Evolutionary conservation across 179 eudicot genomes (phyloP), one percentile per base, ranked within the genome.

Genomic region (Pouteria campechiana): DNA sequence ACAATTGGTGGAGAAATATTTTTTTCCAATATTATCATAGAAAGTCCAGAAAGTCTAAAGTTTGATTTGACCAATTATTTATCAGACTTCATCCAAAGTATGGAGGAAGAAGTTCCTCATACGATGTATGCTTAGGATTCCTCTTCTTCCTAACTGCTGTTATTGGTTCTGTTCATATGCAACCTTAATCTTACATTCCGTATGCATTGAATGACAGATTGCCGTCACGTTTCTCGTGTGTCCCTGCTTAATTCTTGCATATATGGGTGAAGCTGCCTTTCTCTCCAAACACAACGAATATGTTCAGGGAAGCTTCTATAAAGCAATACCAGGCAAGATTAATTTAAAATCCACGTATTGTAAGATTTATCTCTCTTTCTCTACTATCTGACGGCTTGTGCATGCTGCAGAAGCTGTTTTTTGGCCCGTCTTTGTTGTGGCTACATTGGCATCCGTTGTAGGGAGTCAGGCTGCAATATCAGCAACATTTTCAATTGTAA

Each of bases 251-350:
- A 57, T 78, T 46, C 63, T 80, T 35, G 67, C 74, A 23, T 83
- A 83, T 32, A 61, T 76, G 89, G 94, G 89, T 15, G 78, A 83
- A 59, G 94, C 85, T 39, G 94, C 94, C 25, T 83, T 57, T 48
- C 75, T 80, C 27, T 83, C 93, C 16, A 64, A 58, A 45, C 70
- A 79, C 44, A 73, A 64, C 42, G 67, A 67, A 37, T 68, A 72
- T 44, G 61, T 78, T 23, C 78, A 70, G 45, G 63, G 69, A 39
- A 71, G 94, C 52, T 83, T 83, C 62, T 79, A 83, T 37, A 67
- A 68, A 58, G 74, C 88, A 19, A 62, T 83, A 25, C 84, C 88
- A 62, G 88, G 83, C 58, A 48, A 41, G 50, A 18, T 25, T 14
- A 17, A 46, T n/a, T 17, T 32, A 8, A 29, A 28, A 42, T 15